Evolutionary conservation across 2,329 filamentous ascomycete genomes (phyloP), one percentile per base, ranked within the genome.

Genomic region (Acephala macrosclerotiorum): DNA sequence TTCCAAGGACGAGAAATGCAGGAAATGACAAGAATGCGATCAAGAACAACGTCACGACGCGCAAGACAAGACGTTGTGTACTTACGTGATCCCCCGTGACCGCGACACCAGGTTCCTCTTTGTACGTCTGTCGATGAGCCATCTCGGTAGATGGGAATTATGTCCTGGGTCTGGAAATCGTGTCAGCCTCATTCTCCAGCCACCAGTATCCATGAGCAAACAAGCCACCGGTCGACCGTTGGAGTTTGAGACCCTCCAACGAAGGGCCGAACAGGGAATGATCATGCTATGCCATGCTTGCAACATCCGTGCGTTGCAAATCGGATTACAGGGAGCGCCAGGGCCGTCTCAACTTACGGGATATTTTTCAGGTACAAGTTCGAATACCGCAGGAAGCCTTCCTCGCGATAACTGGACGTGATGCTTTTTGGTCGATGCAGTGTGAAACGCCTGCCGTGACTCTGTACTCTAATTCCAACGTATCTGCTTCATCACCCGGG

Each of bases 21-120:
- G 66, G 67, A 29, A 62, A 60, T 70, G 40, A 70, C 64, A 22
- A 53, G 26, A 14, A 35, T n/a, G n/a, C n/a, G n/a, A 20, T 57
- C 36, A 58, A 67, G n/a, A 60, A 67, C 36, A 63, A 72, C 53
- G 58, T 26, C 47, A 40, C 51, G 47, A 26, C 20, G 47, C n/a
- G 42, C 25, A 22, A n/a, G 25, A 58, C 1, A 26, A 63, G 56
- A 49, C 56, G 60, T 49, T 51, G 40, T 60, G 58, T 63, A 81
- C 81, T 82, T 77, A 84, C 82, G 70, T 80, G 77, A 77, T 83
- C 80, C 66, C 79, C 79, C 49, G 71, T 68, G 36, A 73, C 72
- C 26, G 73, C 70, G 57, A 74, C 71, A 61, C 72, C 72, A 25
- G 80, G 76, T 67, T 83, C 81, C 75, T 83, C 80, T 77, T 83